Evolutionary conservation across 2,329 filamentous ascomycete species (phyloP).

Genomic region (Sporothrix inflata): DNA sequence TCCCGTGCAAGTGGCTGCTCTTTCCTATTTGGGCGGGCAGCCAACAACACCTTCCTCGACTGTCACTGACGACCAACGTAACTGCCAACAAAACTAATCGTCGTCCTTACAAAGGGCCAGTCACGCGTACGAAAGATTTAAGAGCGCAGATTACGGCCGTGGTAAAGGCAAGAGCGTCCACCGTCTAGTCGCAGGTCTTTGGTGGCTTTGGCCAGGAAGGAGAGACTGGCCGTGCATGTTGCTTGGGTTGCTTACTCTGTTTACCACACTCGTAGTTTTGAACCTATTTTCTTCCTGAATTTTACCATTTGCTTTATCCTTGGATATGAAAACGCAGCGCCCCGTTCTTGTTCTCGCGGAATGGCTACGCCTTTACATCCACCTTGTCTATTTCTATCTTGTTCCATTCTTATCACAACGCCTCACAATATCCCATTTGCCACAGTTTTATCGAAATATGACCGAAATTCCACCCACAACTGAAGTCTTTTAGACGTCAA

Average conservation of each 20-base stretch:
- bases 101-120: too few species aligned
- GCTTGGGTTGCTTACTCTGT: neutral
- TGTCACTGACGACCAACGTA: neutral
- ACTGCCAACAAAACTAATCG: neutral
- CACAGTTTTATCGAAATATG: neutral
- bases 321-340: too few species aligned
- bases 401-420: neutral
- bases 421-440: neutral
- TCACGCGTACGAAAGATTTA: too few species aligned
- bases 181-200: neutral
- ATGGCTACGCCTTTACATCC: neutral
- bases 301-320: too few species aligned
- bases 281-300: neutral
- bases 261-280: neutral
- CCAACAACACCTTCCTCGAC: neutral
- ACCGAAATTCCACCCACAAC: neutral
- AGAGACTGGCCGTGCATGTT: neutral
- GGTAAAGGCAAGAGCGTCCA: neutral
- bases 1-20: slow-evolving; percentile 8
- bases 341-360: neutral
- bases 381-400: neutral
- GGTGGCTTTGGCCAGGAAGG: neutral
- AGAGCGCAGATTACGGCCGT: too few species aligned
- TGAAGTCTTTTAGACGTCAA: neutral
- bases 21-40: slow-evolving; percentile 22